Evolutionary conservation across 495 filamentous ascomycete genomes (phyloP).

Genomic region (Friedmanniomyces simplex): DNA sequence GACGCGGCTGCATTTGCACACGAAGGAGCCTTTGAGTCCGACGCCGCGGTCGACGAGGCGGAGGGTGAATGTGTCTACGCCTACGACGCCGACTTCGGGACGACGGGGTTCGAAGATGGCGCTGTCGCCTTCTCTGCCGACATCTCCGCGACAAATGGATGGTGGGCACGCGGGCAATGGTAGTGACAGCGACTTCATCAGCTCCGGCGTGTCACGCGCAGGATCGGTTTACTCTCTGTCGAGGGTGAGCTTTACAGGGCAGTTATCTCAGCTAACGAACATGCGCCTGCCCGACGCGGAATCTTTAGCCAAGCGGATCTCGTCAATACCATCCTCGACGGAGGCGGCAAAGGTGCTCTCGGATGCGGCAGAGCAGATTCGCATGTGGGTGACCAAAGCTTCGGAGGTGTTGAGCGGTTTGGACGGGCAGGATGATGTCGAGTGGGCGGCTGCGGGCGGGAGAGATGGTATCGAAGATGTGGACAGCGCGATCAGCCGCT

Average conservation of each 20-base stretch:
- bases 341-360: slow-evolving; percentile 67
- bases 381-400: slow-evolving; percentile 83
- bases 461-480: slow-evolving; percentile 82
- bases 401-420: slow-evolving; percentile 73
- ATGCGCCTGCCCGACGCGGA: slow-evolving; percentile 75
- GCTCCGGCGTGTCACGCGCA: slow-evolving; percentile 41
- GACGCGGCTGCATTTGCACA: slow-evolving; percentile 43
- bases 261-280: slow-evolving; percentile 77
- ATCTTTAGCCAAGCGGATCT: slow-evolving; percentile 67
- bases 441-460: slow-evolving; percentile 91
- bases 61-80: not conserved
- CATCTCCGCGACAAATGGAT: not conserved
- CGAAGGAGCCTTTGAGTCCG: slow-evolving; percentile 42
- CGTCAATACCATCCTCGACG: slow-evolving; percentile 68
- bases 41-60: slow-evolving; percentile 8
- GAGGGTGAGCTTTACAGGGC: slow-evolving; percentile 78
- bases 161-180: slow-evolving; percentile 25
- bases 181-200: slow-evolving; percentile 45
- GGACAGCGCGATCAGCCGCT: slow-evolving; percentile 72
- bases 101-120: not conserved
- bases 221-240: slow-evolving; percentile 84
- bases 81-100: slow-evolving; percentile 6
- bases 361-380: slow-evolving; percentile 78
- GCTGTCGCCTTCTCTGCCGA: not conserved
- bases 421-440: slow-evolving; percentile 89